Conservation (phyloP, 345 rosid species). For the Mercurialis annua region DNA sequence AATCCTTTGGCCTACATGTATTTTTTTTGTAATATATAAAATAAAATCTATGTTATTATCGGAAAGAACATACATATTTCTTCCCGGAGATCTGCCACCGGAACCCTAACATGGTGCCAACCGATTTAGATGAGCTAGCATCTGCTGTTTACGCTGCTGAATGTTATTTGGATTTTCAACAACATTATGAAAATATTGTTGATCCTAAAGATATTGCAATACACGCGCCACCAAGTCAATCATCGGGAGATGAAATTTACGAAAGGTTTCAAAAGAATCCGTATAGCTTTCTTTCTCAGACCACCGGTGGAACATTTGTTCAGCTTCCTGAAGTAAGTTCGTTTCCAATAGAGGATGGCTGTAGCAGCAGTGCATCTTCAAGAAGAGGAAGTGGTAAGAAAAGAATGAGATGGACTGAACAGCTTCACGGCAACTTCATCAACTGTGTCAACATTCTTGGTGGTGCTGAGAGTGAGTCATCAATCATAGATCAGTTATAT, state of each 20-base stretch:
- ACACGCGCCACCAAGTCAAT: slow-evolving; percentile 1
- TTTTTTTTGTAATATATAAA: background rate
- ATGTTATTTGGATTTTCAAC: background rate
- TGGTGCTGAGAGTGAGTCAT: slow-evolving; percentile 20
- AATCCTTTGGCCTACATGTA: background rate
- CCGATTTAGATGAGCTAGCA: background rate
- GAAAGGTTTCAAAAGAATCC: background rate
- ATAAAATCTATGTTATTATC: too few relatives aligned
- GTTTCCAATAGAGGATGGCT: too few relatives aligned
- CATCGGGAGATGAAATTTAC: background rate
- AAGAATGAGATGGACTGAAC: slow-evolving; percentile 14
- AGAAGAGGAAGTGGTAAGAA: background rate
- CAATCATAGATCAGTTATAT: background rate
- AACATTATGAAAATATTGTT: background rate
- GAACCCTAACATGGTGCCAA: background rate
- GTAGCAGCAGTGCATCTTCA: background rate
- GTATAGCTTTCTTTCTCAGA: background rate
- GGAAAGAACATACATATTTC: too few relatives aligned
- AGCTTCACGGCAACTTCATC: slow-evolving; percentile 13
- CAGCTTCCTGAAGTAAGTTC: slow-evolving; percentile 7
- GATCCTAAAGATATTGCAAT: background rate
- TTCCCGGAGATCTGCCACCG: background rate
- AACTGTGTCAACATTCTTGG: slow-evolving; percentile 21
- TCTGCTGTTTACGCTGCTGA: background rate
- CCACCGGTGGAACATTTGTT: background rate